phyloP scores from a whole-genome alignment of 176 grass and related monocot species.

The Typha latifolia region DNA sequence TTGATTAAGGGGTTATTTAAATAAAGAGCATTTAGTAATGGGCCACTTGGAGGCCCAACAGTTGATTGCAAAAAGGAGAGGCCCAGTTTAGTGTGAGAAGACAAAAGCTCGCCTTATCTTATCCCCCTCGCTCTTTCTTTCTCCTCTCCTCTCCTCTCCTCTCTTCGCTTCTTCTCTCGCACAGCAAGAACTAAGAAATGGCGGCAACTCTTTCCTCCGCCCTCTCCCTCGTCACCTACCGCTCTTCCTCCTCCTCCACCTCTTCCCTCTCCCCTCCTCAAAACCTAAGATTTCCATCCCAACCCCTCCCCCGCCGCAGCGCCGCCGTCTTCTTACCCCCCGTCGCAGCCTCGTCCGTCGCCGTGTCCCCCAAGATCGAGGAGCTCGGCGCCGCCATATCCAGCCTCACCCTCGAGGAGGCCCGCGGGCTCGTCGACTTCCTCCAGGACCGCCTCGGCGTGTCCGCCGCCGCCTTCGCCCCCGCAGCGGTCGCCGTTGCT shows the following conservation, averaged over 20 bases:
- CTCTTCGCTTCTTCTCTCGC: conserved; percentile 33
- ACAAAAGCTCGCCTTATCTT: conserved; percentile 19
- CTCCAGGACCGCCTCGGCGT: conserved; percentile 74
- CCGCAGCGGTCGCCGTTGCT: conserved; percentile 41
- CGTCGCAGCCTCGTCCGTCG: conserved; percentile 17
- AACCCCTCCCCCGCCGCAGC: conserved; percentile 9
- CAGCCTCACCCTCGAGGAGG: conserved; percentile 70
- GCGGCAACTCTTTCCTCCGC: conserved; percentile 23
- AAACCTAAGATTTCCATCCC: background rate
- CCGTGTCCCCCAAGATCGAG: conserved; percentile 46
- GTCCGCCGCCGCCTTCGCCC: conserved; percentile 48
- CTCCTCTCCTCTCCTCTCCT: background rate
- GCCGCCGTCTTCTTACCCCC: conserved; percentile 10
- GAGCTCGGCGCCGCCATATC: conserved; percentile 64
- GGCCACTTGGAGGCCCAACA: too few relatives aligned
- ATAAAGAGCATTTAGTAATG: too few relatives aligned
- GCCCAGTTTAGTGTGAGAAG: too few relatives aligned
- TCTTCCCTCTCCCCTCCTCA: background rate
- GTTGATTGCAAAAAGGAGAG: too few relatives aligned
- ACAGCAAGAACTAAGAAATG: background rate
- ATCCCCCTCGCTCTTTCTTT: conserved; percentile 18
- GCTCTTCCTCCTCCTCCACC: conserved; percentile 18
- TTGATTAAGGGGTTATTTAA: too few relatives aligned
- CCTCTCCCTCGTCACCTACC: conserved; percentile 13
- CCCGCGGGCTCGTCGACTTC: conserved; percentile 57